Conservation (phyloP, 768 basidiomycete species). For the Crepidotus variabilis region DNA sequence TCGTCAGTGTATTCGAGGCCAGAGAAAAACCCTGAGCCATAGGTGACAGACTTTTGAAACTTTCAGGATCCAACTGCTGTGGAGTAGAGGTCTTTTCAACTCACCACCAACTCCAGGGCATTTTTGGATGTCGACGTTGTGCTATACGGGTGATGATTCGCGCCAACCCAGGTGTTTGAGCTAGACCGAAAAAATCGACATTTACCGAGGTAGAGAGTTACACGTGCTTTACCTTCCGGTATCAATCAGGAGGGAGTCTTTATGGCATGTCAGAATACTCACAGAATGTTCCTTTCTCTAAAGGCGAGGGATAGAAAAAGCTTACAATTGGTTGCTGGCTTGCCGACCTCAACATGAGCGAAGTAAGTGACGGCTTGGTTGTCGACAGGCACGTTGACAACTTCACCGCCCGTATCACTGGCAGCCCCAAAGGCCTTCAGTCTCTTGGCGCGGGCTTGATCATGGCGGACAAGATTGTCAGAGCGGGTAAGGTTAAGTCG, state of each 20-base stretch:
- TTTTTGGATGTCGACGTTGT: conserved; percentile 49
- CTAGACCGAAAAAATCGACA: conserved; percentile 22
- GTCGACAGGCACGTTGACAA: conserved; percentile 38
- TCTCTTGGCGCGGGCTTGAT: conserved; percentile 45
- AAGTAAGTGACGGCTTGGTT: conserved; percentile 37
- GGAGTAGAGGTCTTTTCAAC: neutral
- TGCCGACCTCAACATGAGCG: conserved; percentile 49
- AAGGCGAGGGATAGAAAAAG: neutral
- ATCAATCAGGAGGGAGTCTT: conserved; percentile 51
- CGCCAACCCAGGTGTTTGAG: conserved; percentile 73
- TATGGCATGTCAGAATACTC: neutral
- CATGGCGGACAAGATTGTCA: conserved; percentile 44
- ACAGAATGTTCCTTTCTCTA: neutral
- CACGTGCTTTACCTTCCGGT: conserved; percentile 43
- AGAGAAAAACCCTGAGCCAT: conserved; percentile 59
- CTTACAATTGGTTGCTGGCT: conserved; percentile 50
- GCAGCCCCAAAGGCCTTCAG: conserved; percentile 30
- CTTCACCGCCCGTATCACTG: conserved; percentile 26
- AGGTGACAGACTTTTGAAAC: conserved; percentile 33
- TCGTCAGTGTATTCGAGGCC: conserved; percentile 31
- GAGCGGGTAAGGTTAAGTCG: conserved; percentile 47
- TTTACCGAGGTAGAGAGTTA: neutral
- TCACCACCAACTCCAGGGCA: no score
- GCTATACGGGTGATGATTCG: conserved; percentile 34
- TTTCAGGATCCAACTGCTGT: neutral